Evolutionary conservation across 2,329 filamentous ascomycete species (phyloP), one percentile per base, ranked within the genome.

Genomic region (Xylaria polymorpha): DNA sequence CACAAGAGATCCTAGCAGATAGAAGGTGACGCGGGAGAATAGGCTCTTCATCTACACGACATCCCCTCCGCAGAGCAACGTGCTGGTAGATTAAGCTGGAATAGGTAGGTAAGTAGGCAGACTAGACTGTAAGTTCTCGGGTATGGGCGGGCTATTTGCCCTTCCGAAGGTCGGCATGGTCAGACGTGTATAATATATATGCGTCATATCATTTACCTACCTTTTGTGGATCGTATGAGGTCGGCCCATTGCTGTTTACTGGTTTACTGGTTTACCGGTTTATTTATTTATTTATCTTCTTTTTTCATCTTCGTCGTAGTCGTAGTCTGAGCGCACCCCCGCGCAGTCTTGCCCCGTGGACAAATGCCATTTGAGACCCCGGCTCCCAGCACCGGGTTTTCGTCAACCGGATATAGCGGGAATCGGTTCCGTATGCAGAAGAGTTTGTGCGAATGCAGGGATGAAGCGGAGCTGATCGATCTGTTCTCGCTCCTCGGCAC

Each of bases 381-480:
- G 59, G 66, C 60, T 50, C 66, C 61, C 59, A 63, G 57, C 58
- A 64, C 63, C 66, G 69, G 62, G 63, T 51, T 71, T 64, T 64
- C 39, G 59, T 64, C 29, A 8, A 48, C 66, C 67, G 69, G 60
- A 57, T 59, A 61, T 39, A 39, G 60, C 69, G 66, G 69, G 56
- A 69, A 66, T 69, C 66, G 66, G 62, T 66, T 69, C 66, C 66
- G 63, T 69, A 66, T 69, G 69, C 69, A 71, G 29, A 53, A 51
- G 48, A 43, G 43, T 41, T 61, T 64, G 63, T 63, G 41, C 29
- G 29, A 55, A 63, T 66, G 66, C 66, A 68, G 61, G 64, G 50
- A 61, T 44, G 50, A 22, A 46, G 66, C 62, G 62, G 69, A 35
- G 66, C 67, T 71, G 66, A 69, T 71, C 63, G 69, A 71, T 66